These are phyloP conservation scores for Chaetomium cochliodes DNA, from an alignment of 495 filamentous ascomycete species.

Conservation along the genomic window DNA sequence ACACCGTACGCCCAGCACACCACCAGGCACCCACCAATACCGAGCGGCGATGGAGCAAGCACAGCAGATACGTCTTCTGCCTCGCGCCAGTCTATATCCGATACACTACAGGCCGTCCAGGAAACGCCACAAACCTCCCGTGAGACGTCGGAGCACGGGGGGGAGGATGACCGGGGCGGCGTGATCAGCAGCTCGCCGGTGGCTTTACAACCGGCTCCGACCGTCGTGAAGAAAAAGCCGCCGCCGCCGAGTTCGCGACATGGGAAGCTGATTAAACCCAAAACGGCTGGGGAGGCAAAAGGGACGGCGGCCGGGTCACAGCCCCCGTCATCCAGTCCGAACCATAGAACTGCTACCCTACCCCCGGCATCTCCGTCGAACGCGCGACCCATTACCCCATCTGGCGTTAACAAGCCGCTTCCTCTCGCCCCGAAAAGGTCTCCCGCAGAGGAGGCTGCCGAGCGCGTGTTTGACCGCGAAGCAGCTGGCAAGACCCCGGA, in stretches of 20 bases:
- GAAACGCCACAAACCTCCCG: constrained; percentile 51
- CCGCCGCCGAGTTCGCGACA: constrained; percentile 60
- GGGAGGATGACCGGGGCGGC: constrained; percentile 39
- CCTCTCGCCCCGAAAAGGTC: constrained; percentile 45
- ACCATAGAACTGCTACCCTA: neutral
- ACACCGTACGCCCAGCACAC: constrained; percentile 3
- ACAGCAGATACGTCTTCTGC: constrained; percentile 49
- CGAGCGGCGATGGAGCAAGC: constrained; percentile 43
- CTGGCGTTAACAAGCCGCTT: constrained; percentile 53
- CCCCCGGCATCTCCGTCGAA: constrained; percentile 15
- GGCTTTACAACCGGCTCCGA: constrained; percentile 22
- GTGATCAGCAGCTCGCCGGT: constrained; percentile 25
- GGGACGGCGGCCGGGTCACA: neutral
- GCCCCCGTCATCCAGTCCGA: constrained; percentile 9
- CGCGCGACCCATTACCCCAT: constrained; percentile 28
- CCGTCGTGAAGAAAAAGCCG: constrained; percentile 38
- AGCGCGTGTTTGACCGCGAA: constrained; percentile 46
- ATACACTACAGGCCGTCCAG: constrained; percentile 34
- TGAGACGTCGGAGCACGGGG: constrained; percentile 44
- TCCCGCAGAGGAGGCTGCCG: constrained; percentile 39
- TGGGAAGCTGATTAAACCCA: constrained; percentile 62
- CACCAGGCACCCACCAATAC: neutral
- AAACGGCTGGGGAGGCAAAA: constrained; percentile 12
- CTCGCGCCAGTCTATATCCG: constrained; percentile 48
- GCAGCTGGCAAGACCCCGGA: constrained; percentile 49